These are phyloP conservation scores for Amoebophrya sp. DNA, from an alignment of 169 alveolate species.

Conservation along the genomic window DNA sequence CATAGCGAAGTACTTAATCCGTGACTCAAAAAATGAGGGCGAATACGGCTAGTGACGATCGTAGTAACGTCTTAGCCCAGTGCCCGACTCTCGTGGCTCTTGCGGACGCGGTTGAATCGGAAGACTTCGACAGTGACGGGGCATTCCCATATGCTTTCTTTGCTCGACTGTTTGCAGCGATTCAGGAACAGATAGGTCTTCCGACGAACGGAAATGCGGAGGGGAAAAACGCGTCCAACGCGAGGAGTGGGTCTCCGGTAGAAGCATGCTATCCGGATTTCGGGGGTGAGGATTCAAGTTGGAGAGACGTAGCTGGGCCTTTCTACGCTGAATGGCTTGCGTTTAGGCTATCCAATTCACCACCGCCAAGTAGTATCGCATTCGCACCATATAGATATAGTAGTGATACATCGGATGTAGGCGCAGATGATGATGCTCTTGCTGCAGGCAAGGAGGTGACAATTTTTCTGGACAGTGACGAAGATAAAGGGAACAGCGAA, in stretches of 20 bases:
- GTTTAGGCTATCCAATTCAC: too few relatives aligned
- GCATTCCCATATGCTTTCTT: neutral
- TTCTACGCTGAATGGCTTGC: neutral
- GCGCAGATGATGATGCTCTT: neutral
- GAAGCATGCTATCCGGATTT: neutral
- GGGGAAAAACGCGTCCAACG: too few relatives aligned
- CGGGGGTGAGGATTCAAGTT: neutral
- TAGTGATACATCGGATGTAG: neutral
- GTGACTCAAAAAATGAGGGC: too few relatives aligned
- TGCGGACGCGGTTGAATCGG: neutral
- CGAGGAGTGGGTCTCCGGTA: neutral
- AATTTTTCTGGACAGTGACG: neutral
- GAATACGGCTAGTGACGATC: too few relatives aligned
- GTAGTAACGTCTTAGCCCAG: too few relatives aligned
- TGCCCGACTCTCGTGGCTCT: neutral
- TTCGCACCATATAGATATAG: too few relatives aligned
- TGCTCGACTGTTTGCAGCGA: neutral
- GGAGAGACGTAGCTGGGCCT: neutral
- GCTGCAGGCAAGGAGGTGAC: neutral
- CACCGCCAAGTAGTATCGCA: too few relatives aligned
- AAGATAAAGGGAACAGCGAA: neutral
- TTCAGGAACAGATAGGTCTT: too few relatives aligned
- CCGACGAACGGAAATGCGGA: too few relatives aligned
- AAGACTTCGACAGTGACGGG: neutral
- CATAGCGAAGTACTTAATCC: too few relatives aligned